Evolutionary conservation across 371 early-diverging fungal genomes (phyloP).

Genomic region (Synchytrium microbalum): DNA sequence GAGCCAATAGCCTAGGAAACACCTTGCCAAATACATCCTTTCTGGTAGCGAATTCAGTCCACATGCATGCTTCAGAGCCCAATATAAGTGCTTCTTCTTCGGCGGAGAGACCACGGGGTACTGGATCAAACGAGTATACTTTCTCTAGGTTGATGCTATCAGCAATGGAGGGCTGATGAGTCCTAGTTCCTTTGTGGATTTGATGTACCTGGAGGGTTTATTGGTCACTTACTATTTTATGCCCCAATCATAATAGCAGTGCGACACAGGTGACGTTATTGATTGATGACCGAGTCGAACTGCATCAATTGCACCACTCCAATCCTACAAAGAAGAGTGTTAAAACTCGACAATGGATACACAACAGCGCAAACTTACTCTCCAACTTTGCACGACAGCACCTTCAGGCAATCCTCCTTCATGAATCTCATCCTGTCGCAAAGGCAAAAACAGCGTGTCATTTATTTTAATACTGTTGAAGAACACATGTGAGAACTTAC

Average conservation of each 20-base stretch:
- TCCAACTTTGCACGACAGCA: slow-evolving; percentile 7
- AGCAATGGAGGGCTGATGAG: not conserved
- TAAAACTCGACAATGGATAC: not conserved
- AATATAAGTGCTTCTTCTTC: slow-evolving; percentile 1
- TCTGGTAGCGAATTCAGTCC: slow-evolving; percentile 7
- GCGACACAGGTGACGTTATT: slow-evolving; percentile 5
- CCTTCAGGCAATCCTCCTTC: slow-evolving; percentile 6
- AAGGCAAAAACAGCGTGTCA: not conserved
- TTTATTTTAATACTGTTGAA: not conserved
- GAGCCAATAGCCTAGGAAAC: slow-evolving; percentile 6
- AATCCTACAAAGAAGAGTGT: not conserved
- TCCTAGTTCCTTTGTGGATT: not conserved
- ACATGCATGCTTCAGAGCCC: slow-evolving; percentile 9
- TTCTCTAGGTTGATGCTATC: slow-evolving; percentile 2
- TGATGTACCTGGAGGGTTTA: not conserved
- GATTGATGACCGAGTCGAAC: not conserved
- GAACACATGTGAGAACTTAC: no score
- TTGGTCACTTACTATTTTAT: not conserved
- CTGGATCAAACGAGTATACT: slow-evolving; percentile 9
- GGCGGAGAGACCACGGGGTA: not conserved
- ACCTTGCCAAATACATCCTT: slow-evolving; percentile 4
- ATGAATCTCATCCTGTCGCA: slow-evolving; percentile 8
- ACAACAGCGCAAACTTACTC: not conserved
- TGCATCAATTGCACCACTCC: slow-evolving; percentile 3
- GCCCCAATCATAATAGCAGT: slow-evolving; percentile 9